A percentile compares a stretch with the other conserved stretches of the same genome.
Conservation (phyloP, 73 alveolate species). For the Paramecium caudatum region DNA sequence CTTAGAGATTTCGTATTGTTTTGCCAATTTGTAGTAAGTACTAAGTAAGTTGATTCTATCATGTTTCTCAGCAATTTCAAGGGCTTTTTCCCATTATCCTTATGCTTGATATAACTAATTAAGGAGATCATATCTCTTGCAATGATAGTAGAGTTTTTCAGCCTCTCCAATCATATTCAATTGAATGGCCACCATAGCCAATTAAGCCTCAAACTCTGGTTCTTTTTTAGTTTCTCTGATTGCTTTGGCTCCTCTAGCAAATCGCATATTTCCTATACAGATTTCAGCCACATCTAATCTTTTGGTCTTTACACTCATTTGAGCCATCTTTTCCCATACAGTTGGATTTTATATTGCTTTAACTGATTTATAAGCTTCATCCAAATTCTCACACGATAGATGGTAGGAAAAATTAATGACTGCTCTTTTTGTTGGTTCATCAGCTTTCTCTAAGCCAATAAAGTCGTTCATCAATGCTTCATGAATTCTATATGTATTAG, state of each 20-base stretch:
- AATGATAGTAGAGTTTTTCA: slow-evolving; percentile 89
- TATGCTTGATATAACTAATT: slow-evolving; percentile 92
- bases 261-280: slow-evolving; percentile 98
- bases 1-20: slow-evolving; percentile 91
- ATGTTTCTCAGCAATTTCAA: slow-evolving; percentile 94
- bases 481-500: slow-evolving; percentile 76
- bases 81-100: slow-evolving; percentile 98
- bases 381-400: slow-evolving; percentile 96
- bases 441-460: slow-evolving; percentile 94
- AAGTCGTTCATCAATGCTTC: slow-evolving; percentile 93
- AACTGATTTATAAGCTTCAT: slow-evolving; percentile 98
- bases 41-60: slow-evolving; percentile 96
- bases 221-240: slow-evolving; percentile 98
- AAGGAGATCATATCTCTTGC: slow-evolving; percentile 96
- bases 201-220: slow-evolving; percentile 96
- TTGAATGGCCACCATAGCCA: slow-evolving; percentile 98
- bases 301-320: slow-evolving; percentile 97
- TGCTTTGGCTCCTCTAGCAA: slow-evolving; percentile 99
- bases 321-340: slow-evolving; percentile 99
- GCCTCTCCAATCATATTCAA: slow-evolving; percentile 98
- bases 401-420: slow-evolving; percentile 95
- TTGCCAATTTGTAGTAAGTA: slow-evolving; percentile 95
- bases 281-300: slow-evolving; percentile 98
- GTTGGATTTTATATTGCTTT: slow-evolving; percentile 94
- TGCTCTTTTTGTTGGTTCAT: slow-evolving; percentile 93